Base-by-base conservation (phyloP, 768 basidiomycete genomes). In the Macrolepiota dolichaula region DNA sequence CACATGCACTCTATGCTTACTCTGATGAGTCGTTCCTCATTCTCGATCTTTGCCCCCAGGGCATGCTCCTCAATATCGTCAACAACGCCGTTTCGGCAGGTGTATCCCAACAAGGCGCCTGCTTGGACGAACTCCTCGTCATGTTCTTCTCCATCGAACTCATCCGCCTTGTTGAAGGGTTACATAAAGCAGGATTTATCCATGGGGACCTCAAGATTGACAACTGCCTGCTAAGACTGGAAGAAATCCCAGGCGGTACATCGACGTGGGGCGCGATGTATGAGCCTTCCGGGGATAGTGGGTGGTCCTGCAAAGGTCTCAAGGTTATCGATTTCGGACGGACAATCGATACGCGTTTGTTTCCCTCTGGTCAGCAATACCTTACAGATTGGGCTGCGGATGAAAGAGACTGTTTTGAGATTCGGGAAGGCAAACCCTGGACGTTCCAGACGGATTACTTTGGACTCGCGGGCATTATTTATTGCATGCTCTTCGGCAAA, bases 151-250 rank as follows among this genome's bases (percentile, higher is more conserved):
- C 91, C 25, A 82, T 96, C 68, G 97, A 98, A 72, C 84, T 98
- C 5, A 74, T 98, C 40, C 87, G 88, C 27, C 74, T 91, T 10
- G 74, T 98, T 46, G 94, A 96, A 69, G 87, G 81, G 17, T 83
- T 98, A 71, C 97, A 98, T 71, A 59, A 69, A 15, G 77, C 81
- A 0, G 92, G 94, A 11, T 92, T 98, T 76, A 92, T 99, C 66
- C 97, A 99, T 68, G 96, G 97, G 35, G 97, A 99, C 75, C 82
- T 99, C 64, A 99, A 99, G 79, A 97, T 98, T 72, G 97, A 99
- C 76, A 99, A 99, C 75, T 97, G 96, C 71, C 82, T 99, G n/a
- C 79, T 98, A 9, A 87, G 97, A 4, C 81, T 99, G 49, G 90
- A 94, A 64, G 90, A 92, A 55, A 86, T 91, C 3, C 87, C 88